Percentiles rank a stretch among this genome's conserved stretches.
Evolutionary conservation across 257 asterid genomes (phyloP).

Genomic region (Osmanthus fragrans): DNA sequence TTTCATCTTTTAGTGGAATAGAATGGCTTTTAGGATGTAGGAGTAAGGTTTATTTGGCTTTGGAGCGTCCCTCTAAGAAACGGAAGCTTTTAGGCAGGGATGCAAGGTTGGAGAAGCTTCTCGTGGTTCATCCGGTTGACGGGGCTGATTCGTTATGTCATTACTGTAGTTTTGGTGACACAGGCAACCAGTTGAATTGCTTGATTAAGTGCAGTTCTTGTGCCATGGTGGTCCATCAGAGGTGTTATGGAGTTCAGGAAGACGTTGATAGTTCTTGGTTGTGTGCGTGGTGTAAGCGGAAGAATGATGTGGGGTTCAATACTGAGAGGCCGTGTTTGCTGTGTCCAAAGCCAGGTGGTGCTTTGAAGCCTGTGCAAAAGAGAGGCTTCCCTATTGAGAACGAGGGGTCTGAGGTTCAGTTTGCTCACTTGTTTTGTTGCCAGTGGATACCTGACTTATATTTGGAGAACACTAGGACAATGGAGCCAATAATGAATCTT

Average conservation of each 20-base stretch:
- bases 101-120: constrained; percentile 90
- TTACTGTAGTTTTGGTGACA: constrained; percentile 76
- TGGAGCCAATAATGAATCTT: constrained; percentile 85
- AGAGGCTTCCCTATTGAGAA: constrained; percentile 37
- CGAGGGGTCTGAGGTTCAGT: constrained; percentile 42
- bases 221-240: constrained; percentile 79
- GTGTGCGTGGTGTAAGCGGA: constrained; percentile 89
- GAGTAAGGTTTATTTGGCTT: constrained; percentile 75
- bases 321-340: constrained; percentile 68
- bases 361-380: constrained; percentile 70
- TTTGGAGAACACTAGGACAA: constrained; percentile 71
- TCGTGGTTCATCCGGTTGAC: constrained; percentile 71
- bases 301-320: constrained; percentile 35
- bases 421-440: constrained; percentile 91
- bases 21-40: constrained; percentile 98
- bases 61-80: constrained; percentile 89
- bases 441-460: constrained; percentile 96
- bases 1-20: constrained; percentile 52
- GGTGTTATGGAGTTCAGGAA: constrained; percentile 94
- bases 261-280: constrained; percentile 71
- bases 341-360: constrained; percentile 89
- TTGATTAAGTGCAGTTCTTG: constrained; percentile 75
- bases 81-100: constrained; percentile 86
- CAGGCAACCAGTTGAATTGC: constrained; percentile 62
- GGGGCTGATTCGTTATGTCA: constrained; percentile 77